Base-by-base conservation (phyloP, 2,329 filamentous ascomycete genomes). In the Diaporthe sp. region DNA sequence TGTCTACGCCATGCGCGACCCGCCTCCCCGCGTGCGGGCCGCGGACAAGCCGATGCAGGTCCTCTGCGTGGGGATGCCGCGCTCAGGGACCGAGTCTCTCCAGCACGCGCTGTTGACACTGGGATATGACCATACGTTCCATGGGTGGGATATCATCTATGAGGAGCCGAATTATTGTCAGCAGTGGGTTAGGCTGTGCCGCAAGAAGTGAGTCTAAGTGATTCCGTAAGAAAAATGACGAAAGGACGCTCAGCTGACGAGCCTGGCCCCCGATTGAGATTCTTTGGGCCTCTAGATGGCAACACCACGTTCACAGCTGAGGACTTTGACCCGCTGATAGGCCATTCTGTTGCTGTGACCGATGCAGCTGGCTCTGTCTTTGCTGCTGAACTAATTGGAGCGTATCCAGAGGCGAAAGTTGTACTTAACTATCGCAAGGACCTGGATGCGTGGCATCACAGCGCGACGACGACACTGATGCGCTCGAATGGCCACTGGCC, bases 331-430 rank as follows among this genome's bases (percentile, higher is more conserved):
- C 74, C 75, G 32, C 37, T 81, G n/a, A 69, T 82, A 32, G 79
- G 80, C 13, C 77, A 80, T 70, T 74, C 72, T 6, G 78, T 77
- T 0, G 86, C 85, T 10, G 82, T 85, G 5, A 85, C 85, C 10
- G 87, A 88, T 75, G 77, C 82, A 2, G 83, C 86, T 2, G 82
- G 81, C 3, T 81, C 75, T 13, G 27, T 32, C 42, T 84, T 88
- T 53, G 83, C 81, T 7, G 81, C 82, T 37, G 86, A 89, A 72
- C 77, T 88, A 35, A 79, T 88, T 70, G 81, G 82, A 27, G 78
- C 86, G 5, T 88, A 87, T 74, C 87, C 87, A 0, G 82, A 88
- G 42, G 87, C 87, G 42, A 86, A 85, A 73, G 86, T 88, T 17
- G 82, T 89, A 19, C 81, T 85, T 70, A 79, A 80, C 75, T 84